Base-by-base conservation (phyloP, 148 eudicot genomes). In the Beta vulgaris region DNA sequence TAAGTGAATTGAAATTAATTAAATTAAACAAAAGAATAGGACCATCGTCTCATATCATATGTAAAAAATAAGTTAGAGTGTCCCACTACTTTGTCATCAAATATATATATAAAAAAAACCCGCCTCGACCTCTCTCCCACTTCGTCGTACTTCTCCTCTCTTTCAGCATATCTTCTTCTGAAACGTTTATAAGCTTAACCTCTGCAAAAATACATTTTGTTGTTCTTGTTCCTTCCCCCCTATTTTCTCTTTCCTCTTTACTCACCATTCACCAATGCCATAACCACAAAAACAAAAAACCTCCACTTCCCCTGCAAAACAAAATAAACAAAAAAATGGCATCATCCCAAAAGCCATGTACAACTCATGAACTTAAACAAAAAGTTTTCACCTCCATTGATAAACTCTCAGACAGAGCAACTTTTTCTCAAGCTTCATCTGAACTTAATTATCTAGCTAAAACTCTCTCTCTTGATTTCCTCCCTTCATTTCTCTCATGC, bases 331-430 rank as follows among this genome's bases (percentile, higher is more conserved):
- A n/a, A n/a, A n/a, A n/a, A 42, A 76, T 71, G 76, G 35, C 79
- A 8, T 68, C 68, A 1, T 69, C 2, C 5, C 73, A 69, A 62
- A 70, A 53, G 6, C 79, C 74, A 32, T 6, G 61, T n/a, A 19
- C 72, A 10, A 32, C 77, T 6, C 71, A 77, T 18, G 93, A 90
- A 25, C 87, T 91, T 65, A 80, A 82, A 28, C 85, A 74, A 37
- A 77, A 82, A 10, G 84, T 93, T 4, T 73, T 82, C 73, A 79
- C 85, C 16, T 71, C 62, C 51, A 85, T 91, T 32, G 85, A 85
- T 76, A 83, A 83, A 48, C 88, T 90, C 73, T 87, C 92, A 18
- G 96, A 90, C 82, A 79, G 92, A 13, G 85, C 86, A 72, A 90
- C 96, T 11, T 81, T 87, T 43, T 26, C 88, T 29, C 82, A 82